These are phyloP conservation scores for Cladorrhinum sp. DNA, from an alignment of 2,329 filamentous ascomycete species.

Conservation along the genomic window DNA sequence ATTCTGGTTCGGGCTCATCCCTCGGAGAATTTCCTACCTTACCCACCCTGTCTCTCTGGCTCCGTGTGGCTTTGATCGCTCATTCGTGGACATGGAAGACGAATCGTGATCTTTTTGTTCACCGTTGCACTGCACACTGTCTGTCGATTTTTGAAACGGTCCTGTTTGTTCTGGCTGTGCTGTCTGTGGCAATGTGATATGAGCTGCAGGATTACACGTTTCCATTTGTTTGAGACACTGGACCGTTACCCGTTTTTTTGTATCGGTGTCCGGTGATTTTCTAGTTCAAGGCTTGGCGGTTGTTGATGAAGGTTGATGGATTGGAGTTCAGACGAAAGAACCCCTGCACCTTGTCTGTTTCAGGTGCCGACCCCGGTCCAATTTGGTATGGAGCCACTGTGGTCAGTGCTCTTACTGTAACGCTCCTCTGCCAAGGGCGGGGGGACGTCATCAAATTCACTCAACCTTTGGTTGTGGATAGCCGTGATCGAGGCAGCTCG, in stretches of 20 bases:
- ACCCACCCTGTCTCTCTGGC: not conserved
- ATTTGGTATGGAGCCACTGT: not conserved
- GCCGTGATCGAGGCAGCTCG: not conserved
- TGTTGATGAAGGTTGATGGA: not conserved
- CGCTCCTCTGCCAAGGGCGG: slow-evolving; percentile 12
- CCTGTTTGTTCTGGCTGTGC: not conserved
- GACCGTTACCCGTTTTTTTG: not conserved
- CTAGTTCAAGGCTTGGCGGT: not conserved
- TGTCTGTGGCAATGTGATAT: not conserved
- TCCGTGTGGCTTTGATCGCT: not conserved
- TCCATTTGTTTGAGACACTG: not conserved
- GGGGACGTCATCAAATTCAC: not conserved
- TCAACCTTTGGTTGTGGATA: not conserved
- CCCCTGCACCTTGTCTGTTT: not conserved
- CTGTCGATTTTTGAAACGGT: not conserved
- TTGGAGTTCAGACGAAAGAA: not conserved
- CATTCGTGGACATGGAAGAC: not conserved
- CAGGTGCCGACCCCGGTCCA: not conserved
- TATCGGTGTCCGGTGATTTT: not conserved
- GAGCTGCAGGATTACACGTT: not conserved
- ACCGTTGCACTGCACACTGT: not conserved
- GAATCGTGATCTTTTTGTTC: not conserved
- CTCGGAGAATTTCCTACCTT: slow-evolving; percentile 6
- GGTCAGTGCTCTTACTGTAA: not conserved
- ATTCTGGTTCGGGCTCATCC: slow-evolving; percentile 3